phyloP scores from a whole-genome alignment of 148 eudicot genomes.

The Rhododendron ferrugineum region DNA sequence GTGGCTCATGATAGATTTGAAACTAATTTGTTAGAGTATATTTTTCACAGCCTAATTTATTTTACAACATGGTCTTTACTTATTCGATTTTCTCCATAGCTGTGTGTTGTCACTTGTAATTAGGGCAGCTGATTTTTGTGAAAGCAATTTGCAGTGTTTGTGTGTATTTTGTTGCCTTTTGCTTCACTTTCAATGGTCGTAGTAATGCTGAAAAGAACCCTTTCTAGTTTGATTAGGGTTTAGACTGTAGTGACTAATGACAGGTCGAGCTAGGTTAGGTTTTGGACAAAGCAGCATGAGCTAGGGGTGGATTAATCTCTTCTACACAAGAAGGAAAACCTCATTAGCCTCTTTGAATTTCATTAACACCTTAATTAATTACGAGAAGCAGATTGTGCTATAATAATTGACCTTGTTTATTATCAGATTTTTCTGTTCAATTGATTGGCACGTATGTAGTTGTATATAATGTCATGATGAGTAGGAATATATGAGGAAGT shows the following conservation, averaged over 20 bases:
- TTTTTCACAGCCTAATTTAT: no score
- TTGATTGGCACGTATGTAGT: no score
- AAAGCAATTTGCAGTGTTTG: not conserved
- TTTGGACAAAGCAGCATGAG: not conserved
- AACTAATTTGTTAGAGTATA: no score
- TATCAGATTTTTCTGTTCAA: no score
- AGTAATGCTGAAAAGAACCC: not conserved
- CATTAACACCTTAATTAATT: not conserved
- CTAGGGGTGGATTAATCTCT: not conserved
- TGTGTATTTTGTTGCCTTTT: not conserved
- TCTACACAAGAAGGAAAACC: not conserved
- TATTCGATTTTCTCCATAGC: no score
- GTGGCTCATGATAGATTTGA: no score
- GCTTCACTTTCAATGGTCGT: not conserved
- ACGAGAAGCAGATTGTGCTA: not conserved
- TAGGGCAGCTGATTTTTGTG: not conserved
- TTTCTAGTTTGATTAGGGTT: not conserved
- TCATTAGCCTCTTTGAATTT: not conserved
- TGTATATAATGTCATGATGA: no score
- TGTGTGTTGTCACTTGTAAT: no score
- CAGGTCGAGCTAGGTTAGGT: not conserved
- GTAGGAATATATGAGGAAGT: no score
- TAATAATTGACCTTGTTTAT: no score
- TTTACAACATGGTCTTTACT: no score
- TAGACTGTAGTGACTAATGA: not conserved